Evolutionary conservation across 2,329 filamentous ascomycete species (phyloP).

Genomic region (Pseudogymnoascus sp.): DNA sequence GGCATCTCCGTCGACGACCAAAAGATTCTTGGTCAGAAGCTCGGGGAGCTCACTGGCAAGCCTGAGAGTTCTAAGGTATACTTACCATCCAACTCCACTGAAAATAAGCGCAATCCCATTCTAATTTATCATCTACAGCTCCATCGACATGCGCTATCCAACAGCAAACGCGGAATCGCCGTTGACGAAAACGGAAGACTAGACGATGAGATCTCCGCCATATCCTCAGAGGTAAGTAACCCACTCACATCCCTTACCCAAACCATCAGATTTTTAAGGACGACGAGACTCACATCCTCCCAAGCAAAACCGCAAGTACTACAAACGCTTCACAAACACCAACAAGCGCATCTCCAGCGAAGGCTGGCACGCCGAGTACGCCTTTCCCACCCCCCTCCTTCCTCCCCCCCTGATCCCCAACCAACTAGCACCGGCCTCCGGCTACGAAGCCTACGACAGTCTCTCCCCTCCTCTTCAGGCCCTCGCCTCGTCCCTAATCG

Average conservation of each 20-base stretch:
- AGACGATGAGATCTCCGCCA: conserved; percentile 41
- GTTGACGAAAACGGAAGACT: conserved; percentile 36
- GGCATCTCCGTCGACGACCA: conserved; percentile 41
- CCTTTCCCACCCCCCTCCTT: not conserved
- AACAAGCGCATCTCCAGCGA: conserved; percentile 26
- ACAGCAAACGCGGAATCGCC: conserved; percentile 37
- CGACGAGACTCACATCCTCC: not conserved
- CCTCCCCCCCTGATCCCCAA: not conserved
- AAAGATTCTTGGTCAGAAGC: conserved; percentile 41
- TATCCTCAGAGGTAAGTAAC: conserved; percentile 32
- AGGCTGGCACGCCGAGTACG: conserved; percentile 39
- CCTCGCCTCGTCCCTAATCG: conserved; percentile 15
- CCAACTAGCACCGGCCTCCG: conserved; percentile 27
- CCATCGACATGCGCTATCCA: conserved; percentile 39
- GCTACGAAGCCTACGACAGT: conserved; percentile 14
- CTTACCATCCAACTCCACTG: not conserved
- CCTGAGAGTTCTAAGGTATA: conserved; percentile 32
- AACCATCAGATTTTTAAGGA: not conserved
- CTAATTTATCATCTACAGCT: conserved; percentile 22
- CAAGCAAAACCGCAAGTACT: conserved; percentile 30
- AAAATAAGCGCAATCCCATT: not conserved
- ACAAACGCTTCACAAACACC: conserved; percentile 27
- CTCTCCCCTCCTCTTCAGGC: conserved; percentile 12
- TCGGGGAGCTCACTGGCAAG: conserved; percentile 39
- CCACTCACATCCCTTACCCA: too few species aligned